Evolutionary conservation across 2,329 filamentous ascomycete genomes (phyloP), one percentile per base, ranked within the genome.

Genomic region (Paecilomyces fulvus): DNA sequence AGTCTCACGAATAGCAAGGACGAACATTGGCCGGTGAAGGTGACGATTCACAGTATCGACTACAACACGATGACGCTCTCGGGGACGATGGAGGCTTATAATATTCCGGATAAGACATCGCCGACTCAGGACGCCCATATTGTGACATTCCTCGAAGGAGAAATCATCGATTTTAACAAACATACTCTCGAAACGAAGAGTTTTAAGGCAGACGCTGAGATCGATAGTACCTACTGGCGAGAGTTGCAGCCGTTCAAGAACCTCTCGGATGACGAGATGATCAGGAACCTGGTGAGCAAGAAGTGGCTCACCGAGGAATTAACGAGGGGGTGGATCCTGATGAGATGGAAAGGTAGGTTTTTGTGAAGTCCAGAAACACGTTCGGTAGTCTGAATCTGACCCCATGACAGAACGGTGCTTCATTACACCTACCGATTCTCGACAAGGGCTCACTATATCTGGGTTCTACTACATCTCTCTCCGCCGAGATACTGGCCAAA

Each of bases 61-160:
- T 80, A 79, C 63, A 72, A 76, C 3, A 75, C 73, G 17, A 85
- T 87, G 83, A 83, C 81, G 0, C 69, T 88, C 17, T 81, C 83
- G 21, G 85, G 84, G 3, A 87, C 83, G 7, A 88, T 88, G 85
- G 83, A 86, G 69, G 85, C 85, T 3, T 86, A 85, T 71, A 84
- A 87, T 62, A 84, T 86, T 11, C 84, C 84, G 1, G 75, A 80
- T 58, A 78, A 78, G 55, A 75, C 77, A 8, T 70, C 71, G 0
- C 66, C 69, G 17, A 71, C 68, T 3, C 70, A 71, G 52, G 70
- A 71, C 53, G 73, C 75, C 14, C 77, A 77, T 57, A 87, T 87
- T 56, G 82, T 82, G 14, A 87, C 84, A 2, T 87, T 83, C 64
- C 77, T 87, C 49, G 84, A 87, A 73, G 85, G 85, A 55, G 85